These are phyloP conservation scores for Centrapalus pauciflorus DNA, from an alignment of 129 eudicot genomes.

Conservation along the genomic window DNA sequence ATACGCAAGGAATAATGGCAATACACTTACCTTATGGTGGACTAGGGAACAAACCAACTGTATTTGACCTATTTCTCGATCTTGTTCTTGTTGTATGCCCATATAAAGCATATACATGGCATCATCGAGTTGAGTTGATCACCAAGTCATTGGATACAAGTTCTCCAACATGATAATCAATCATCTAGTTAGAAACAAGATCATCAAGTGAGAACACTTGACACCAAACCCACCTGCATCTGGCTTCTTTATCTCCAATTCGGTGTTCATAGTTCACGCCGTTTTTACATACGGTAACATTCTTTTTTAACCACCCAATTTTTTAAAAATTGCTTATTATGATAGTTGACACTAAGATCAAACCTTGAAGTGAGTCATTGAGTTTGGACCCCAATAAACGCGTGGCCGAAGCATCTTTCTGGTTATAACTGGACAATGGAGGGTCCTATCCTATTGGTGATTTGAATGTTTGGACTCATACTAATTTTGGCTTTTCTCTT, in stretches of 20 bases:
- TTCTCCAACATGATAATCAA: too few species aligned
- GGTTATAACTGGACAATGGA: constrained; percentile 22
- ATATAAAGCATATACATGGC: neutral
- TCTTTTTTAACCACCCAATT: neutral
- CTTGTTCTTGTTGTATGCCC: neutral
- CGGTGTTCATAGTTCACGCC: neutral
- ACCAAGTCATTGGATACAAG: neutral
- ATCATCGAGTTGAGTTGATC: neutral
- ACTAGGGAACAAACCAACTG: neutral
- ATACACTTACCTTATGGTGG: neutral
- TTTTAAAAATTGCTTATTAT: too few species aligned
- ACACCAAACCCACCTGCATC: constrained; percentile 4
- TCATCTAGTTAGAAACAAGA: too few species aligned
- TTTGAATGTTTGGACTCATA: constrained; percentile 28
- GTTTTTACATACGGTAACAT: neutral
- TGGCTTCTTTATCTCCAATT: neutral
- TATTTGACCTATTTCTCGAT: neutral
- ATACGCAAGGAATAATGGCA: neutral
- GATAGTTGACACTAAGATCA: neutral
- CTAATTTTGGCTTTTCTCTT: constrained; percentile 13
- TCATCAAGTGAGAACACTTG: neutral
- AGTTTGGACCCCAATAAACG: constrained; percentile 16
- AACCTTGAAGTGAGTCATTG: constrained; percentile 22
- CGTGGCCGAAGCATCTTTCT: constrained; percentile 25
- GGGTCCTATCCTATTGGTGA: constrained; percentile 23